Evolutionary conservation across 2,329 filamentous ascomycete genomes (phyloP).

Genomic region (Colletotrichum tropicicola): DNA sequence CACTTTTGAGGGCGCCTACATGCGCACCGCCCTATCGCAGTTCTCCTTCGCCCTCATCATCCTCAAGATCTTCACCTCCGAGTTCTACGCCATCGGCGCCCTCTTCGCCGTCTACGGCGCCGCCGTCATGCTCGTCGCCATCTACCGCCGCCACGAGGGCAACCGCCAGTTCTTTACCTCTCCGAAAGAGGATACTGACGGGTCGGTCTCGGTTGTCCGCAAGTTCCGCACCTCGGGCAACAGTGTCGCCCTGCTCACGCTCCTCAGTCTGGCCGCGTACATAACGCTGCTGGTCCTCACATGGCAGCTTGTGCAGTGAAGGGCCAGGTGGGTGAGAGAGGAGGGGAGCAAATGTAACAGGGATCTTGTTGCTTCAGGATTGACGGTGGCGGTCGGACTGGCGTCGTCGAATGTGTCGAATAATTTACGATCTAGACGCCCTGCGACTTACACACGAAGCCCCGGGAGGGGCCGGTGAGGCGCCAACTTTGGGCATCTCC

Average conservation of each 20-base stretch:
- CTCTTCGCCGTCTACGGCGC: conserved; percentile 92
- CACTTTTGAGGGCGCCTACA: conserved; percentile 97
- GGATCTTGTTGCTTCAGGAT: neutral
- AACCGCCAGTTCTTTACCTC: conserved; percentile 91
- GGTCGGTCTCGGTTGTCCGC: conserved; percentile 48
- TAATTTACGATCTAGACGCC: too few relatives aligned
- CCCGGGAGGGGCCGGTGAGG: too few relatives aligned
- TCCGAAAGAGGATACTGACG: conserved; percentile 40
- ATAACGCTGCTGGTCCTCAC: conserved; percentile 65
- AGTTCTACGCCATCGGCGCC: conserved; percentile 97
- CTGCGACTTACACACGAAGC: too few relatives aligned
- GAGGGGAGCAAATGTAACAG: neutral
- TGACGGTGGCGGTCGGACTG: too few relatives aligned
- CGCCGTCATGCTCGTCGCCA: conserved; percentile 82
- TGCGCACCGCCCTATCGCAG: conserved; percentile 91
- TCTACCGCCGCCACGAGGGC: conserved; percentile 89
- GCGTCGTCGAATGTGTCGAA: too few relatives aligned
- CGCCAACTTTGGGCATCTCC: too few relatives aligned
- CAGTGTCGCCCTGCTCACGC: conserved; percentile 66
- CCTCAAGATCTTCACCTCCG: conserved; percentile 93
- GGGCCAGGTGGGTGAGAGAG: neutral
- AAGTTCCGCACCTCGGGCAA: conserved; percentile 73
- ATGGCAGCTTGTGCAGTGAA: conserved; percentile 49
- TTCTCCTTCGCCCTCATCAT: conserved; percentile 96
- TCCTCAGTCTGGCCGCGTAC: conserved; percentile 66